Evolutionary conservation across 108 stramenopile genomes (phyloP).

Genomic region (Stephanodiscus triporus): DNA sequence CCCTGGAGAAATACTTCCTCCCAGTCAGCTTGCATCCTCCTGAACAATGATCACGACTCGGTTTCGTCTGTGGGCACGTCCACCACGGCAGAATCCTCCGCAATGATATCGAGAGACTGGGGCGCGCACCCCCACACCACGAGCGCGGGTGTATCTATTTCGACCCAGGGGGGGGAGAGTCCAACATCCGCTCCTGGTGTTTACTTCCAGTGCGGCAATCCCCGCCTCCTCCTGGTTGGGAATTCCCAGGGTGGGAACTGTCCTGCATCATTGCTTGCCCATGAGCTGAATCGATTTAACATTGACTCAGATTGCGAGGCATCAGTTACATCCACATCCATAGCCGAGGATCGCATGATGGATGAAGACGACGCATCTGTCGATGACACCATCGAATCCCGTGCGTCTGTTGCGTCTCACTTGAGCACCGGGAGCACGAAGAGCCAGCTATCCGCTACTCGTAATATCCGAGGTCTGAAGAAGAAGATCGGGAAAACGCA

Average conservation of each 20-base stretch:
- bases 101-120: constrained; percentile 49
- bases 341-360: constrained; percentile 31
- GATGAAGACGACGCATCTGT: constrained; percentile 20
- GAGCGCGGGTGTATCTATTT: constrained; percentile 1
- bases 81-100: constrained; percentile 42
- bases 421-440: constrained; percentile 20
- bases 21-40: constrained; percentile 23
- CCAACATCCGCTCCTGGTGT: constrained; percentile 13
- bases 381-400: constrained; percentile 18
- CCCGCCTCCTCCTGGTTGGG: not conserved
- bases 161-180: constrained; percentile 1
- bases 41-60: constrained; percentile 39
- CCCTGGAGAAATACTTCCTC: constrained; percentile 20
- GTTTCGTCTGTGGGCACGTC: constrained; percentile 33
- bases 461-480: not conserved
- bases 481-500: constrained; percentile 24
- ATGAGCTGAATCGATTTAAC: constrained; percentile 43
- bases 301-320: constrained; percentile 52
- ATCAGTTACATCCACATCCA: constrained; percentile 32
- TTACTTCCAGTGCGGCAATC: constrained; percentile 4
- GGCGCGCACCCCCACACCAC: constrained; percentile 2
- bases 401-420: constrained; percentile 17
- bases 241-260: not conserved
- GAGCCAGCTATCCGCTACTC: not conserved
- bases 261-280: constrained; percentile 32